phyloP scores from a whole-genome alignment of 2,329 filamentous ascomycete species.

The Cladosporium velox region DNA sequence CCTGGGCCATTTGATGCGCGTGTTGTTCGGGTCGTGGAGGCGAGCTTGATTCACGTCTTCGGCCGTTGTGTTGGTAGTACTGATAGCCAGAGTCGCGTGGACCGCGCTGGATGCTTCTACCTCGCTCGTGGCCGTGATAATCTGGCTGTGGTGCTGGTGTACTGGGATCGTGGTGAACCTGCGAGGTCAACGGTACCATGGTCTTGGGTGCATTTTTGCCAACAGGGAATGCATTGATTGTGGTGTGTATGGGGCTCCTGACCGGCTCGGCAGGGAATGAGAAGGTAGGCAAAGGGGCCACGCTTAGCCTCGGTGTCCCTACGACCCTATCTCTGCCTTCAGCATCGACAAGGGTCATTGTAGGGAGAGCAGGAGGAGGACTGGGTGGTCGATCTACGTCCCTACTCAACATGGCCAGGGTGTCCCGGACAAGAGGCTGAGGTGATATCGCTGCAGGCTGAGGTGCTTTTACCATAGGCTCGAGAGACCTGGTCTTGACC shows the following conservation, averaged over 20 bases:
- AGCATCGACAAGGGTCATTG: constrained; percentile 19
- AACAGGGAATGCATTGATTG: constrained; percentile 20
- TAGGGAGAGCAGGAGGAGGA: constrained; percentile 4
- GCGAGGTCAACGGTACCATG: constrained; percentile 17
- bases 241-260: background rate
- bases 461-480: constrained; percentile 21
- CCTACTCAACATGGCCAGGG: constrained; percentile 19
- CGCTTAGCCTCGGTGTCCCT: constrained; percentile 10
- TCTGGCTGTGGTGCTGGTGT: background rate
- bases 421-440: constrained; percentile 1
- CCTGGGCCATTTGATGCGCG: constrained; percentile 25
- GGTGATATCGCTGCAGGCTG: background rate
- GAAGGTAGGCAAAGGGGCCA: constrained; percentile 15
- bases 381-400: background rate
- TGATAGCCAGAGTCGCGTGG: background rate
- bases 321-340: constrained; percentile 18
- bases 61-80: background rate
- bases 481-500: constrained; percentile 25
- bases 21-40: background rate
- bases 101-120: constrained; percentile 14
- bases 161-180: background rate
- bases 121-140: constrained; percentile 1
- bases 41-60: background rate
- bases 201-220: constrained; percentile 19
- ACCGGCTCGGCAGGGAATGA: background rate